Evolutionary conservation across 129 eudicot genomes (phyloP).

Genomic region (Logfia minima): DNA sequence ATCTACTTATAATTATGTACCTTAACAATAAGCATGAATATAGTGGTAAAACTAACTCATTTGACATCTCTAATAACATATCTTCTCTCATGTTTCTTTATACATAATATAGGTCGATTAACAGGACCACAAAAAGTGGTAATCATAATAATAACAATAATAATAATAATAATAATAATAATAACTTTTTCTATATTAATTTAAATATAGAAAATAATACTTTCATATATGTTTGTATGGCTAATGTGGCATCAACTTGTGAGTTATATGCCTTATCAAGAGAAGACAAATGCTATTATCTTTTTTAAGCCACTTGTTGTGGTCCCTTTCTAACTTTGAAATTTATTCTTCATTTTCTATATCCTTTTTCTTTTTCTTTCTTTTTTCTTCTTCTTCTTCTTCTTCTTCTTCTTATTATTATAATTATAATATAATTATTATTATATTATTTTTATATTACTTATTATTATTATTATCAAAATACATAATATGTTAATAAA

Average conservation of each 20-base stretch:
- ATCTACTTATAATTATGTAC: too few species aligned
- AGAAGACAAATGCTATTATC: slow-evolving; percentile 34
- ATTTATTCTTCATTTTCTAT: neutral
- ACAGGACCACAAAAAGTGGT: too few species aligned
- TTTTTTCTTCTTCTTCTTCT: too few species aligned
- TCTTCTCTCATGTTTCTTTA: too few species aligned
- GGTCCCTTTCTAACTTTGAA: slow-evolving; percentile 26
- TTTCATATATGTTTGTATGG: neutral
- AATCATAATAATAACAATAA: too few species aligned
- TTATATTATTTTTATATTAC: too few species aligned
- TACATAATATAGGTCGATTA: too few species aligned
- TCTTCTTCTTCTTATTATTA: too few species aligned
- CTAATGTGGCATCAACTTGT: slow-evolving; percentile 18
- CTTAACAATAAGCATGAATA: too few species aligned
- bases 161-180: too few species aligned
- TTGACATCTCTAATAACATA: too few species aligned
- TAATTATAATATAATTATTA: neutral
- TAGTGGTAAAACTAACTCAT: too few species aligned
- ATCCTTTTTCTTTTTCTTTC: neutral
- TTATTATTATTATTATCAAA: neutral
- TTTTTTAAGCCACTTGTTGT: slow-evolving; percentile 36
- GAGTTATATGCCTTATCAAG: slow-evolving; percentile 30
- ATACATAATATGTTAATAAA: neutral
- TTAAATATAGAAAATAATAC: neutral
- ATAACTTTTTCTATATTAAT: neutral